Percentiles rank a stretch among this genome's conserved stretches.
These are phyloP conservation scores for Chaetomium tenue DNA, from an alignment of 495 filamentous ascomycete genomes.

Conservation along the genomic window DNA sequence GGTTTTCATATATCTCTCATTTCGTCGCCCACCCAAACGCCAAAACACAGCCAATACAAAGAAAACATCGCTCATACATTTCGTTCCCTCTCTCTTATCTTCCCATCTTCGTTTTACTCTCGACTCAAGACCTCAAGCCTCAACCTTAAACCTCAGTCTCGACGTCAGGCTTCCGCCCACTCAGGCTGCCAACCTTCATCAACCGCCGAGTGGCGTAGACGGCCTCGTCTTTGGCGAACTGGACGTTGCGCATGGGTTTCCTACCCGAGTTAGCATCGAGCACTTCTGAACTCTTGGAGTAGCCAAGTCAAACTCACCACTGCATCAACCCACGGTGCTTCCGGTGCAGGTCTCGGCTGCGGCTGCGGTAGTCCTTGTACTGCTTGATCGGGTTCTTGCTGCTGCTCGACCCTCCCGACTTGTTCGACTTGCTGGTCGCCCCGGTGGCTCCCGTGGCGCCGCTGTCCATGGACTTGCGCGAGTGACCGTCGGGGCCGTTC, in stretches of 20 bases:
- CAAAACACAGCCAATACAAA: background rate
- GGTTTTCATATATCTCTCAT: no score
- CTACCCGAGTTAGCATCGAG: conserved; percentile 22
- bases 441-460: conserved; percentile 13
- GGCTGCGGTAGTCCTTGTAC: conserved; percentile 54
- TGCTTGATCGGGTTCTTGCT: conserved; percentile 47
- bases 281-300: background rate
- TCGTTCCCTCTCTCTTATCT: no score
- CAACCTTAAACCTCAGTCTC: conserved; percentile 58
- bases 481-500: conserved; percentile 15
- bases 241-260: conserved; percentile 62
- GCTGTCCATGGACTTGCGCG: conserved; percentile 26
- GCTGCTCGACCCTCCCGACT: conserved; percentile 25
- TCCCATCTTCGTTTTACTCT: background rate
- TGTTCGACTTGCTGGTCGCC: conserved; percentile 6
- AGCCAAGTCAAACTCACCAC: conserved; percentile 56
- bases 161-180: conserved; percentile 65
- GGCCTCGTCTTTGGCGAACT: conserved; percentile 70
- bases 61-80: no score
- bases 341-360: conserved; percentile 57
- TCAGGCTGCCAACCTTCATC: conserved; percentile 54
- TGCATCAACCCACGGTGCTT: conserved; percentile 74
- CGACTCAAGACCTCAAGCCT: background rate
- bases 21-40: background rate
- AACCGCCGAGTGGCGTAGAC: conserved; percentile 59